Evolutionary conservation across 179 eudicot genomes (phyloP).

Genomic region (Patellifolia procumbens): DNA sequence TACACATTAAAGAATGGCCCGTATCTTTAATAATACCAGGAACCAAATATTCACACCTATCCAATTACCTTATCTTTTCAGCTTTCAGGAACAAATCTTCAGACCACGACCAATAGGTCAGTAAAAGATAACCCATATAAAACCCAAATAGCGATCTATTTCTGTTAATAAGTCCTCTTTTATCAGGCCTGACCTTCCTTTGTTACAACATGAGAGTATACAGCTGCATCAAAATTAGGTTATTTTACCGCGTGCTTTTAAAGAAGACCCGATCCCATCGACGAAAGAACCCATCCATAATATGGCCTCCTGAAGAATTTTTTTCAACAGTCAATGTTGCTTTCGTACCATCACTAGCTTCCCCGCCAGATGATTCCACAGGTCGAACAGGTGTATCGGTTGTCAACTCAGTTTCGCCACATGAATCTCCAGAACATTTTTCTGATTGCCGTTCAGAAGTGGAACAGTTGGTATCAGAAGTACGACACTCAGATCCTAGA

Average conservation of each 20-base stretch:
- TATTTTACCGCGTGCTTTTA: constrained; percentile 36
- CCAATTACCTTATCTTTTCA: constrained; percentile 19
- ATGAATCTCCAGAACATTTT: constrained; percentile 25
- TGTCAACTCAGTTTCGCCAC: constrained; percentile 25
- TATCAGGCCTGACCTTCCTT: constrained; percentile 18
- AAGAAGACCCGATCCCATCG: constrained; percentile 86
- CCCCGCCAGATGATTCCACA: constrained; percentile 40
- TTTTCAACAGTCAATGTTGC: constrained; percentile 79
- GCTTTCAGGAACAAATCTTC: constrained; percentile 27
- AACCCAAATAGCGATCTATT: background rate
- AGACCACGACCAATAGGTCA: constrained; percentile 16
- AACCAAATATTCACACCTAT: constrained; percentile 29
- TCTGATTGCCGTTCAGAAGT: constrained; percentile 23
- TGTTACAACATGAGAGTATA: constrained; percentile 15
- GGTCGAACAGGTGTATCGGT: constrained; percentile 16
- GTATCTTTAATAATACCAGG: constrained; percentile 12
- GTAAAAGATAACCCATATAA: background rate
- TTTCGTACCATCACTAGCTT: constrained; percentile 61
- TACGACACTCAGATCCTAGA: constrained; percentile 24
- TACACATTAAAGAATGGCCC: constrained; percentile 36
- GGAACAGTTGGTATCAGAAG: constrained; percentile 25
- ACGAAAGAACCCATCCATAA: constrained; percentile 76
- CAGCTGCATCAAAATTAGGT: constrained; percentile 4
- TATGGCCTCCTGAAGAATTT: constrained; percentile 48
- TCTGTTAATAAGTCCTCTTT: constrained; percentile 10